phyloP scores from a whole-genome alignment of 2,329 filamentous ascomycete species.

The Sarocladiaceae sp. region DNA sequence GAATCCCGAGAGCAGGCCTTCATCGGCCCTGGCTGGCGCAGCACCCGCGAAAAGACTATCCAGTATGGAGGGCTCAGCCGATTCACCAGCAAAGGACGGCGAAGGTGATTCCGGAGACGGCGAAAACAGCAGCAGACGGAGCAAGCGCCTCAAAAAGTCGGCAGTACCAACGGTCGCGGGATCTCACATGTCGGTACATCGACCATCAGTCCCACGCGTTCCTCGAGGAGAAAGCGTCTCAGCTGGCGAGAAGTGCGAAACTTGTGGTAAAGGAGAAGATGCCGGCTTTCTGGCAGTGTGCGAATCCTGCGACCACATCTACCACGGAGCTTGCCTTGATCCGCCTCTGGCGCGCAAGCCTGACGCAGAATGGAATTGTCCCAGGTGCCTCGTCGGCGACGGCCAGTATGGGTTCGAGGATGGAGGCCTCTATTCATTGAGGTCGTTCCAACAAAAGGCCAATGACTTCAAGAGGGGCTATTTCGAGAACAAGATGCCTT shows the following conservation, averaged over 20 bases:
- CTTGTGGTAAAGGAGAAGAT: slow-evolving; percentile 75
- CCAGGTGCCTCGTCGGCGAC: slow-evolving; percentile 89
- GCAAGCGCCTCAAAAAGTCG: slow-evolving; percentile 84
- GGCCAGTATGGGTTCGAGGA: slow-evolving; percentile 98
- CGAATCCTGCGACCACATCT: slow-evolving; percentile 87
- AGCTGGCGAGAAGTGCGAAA: slow-evolving; percentile 69
- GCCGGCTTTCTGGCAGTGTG: slow-evolving; percentile 67
- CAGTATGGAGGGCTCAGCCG: slow-evolving; percentile 48
- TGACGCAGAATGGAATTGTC: slow-evolving; percentile 91
- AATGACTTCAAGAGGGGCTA: slow-evolving; percentile 92
- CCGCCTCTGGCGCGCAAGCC: slow-evolving; percentile 72
- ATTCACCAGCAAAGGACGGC: slow-evolving; percentile 41
- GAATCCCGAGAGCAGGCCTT: slow-evolving; percentile 46
- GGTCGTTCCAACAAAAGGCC: slow-evolving; percentile 93
- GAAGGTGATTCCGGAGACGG: slow-evolving; percentile 48
- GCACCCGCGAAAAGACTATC: slow-evolving; percentile 72
- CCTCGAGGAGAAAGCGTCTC: slow-evolving; percentile 44
- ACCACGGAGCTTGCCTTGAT: slow-evolving; percentile 82
- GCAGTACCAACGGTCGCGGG: slow-evolving; percentile 80
- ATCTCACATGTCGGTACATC: slow-evolving; percentile 93
- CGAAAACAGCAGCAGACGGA: slow-evolving; percentile 68
- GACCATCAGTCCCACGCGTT: slow-evolving; percentile 67
- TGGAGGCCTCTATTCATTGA: slow-evolving; percentile 88
- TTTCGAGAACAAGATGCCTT: slow-evolving; percentile 85
- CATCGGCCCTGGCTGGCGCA: slow-evolving; percentile 46